phyloP scores from a whole-genome alignment of 805 yeast species.

The Barnettozyma sp. region DNA sequence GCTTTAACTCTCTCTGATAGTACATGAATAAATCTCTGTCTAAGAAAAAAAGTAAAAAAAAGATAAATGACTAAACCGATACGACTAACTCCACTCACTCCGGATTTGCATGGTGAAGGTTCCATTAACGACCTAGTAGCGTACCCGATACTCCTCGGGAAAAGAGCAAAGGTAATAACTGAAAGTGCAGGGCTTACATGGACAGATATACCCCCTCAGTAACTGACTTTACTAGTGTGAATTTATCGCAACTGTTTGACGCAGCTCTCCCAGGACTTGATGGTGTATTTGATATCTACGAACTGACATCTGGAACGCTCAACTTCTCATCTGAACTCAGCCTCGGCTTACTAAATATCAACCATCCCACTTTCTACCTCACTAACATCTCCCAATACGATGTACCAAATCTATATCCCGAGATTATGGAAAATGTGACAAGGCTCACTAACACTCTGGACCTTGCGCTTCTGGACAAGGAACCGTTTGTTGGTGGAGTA shows the following conservation, averaged over 20 bases:
- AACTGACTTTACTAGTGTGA: not conserved
- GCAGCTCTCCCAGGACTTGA: constrained; percentile 13
- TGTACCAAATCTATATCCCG: not conserved
- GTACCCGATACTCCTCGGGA: no score
- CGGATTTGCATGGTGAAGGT: no score
- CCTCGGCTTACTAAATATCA: constrained; percentile 5
- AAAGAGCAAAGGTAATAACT: no score
- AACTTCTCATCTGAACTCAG: not conserved
- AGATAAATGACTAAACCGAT: no score
- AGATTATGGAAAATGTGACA: constrained; percentile 11
- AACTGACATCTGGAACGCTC: constrained; percentile 19
- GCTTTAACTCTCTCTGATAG: no score
- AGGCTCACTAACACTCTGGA: not conserved
- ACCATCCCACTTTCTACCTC: constrained; percentile 38
- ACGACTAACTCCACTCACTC: no score
- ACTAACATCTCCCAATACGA: constrained; percentile 37
- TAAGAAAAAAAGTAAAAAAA: no score
- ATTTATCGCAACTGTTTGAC: constrained; percentile 1
- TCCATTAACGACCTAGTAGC: no score
- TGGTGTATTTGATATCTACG: constrained; percentile 15
- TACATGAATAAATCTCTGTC: no score
- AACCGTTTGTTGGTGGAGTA: constrained; percentile 32
- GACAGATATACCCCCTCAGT: not conserved
- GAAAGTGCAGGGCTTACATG: not conserved
- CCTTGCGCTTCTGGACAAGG: constrained; percentile 20